A percentile compares a stretch with the other conserved stretches of the same genome.
These are phyloP conservation scores for Hymenoscyphus fructigenus DNA, from an alignment of 2,329 filamentous ascomycete genomes.

Conservation along the genomic window DNA sequence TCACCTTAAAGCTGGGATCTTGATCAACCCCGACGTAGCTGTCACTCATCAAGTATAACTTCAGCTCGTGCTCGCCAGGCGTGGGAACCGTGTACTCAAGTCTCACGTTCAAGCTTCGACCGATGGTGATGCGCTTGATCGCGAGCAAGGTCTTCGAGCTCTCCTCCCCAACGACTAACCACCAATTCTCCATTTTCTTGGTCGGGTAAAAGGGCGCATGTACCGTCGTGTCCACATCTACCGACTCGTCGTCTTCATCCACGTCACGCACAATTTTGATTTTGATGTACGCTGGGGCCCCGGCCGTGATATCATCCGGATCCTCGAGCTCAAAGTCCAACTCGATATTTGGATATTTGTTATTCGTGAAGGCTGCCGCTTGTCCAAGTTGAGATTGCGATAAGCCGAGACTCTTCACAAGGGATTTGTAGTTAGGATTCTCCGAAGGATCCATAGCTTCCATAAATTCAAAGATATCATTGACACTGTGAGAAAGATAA, in stretches of 20 bases:
- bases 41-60: constrained; percentile 94
- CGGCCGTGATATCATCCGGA: constrained; percentile 74
- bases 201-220: constrained; percentile 93
- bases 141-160: constrained; percentile 82
- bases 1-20: constrained; percentile 83
- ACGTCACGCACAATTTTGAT: constrained; percentile 84
- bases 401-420: constrained; percentile 77
- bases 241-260: constrained; percentile 64
- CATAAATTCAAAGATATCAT: constrained; percentile 97
- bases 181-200: constrained; percentile 97
- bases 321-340: constrained; percentile 86
- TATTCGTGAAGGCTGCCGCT: constrained; percentile 93
- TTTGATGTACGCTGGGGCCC: constrained; percentile 77
- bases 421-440: constrained; percentile 74
- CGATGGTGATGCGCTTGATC: constrained; percentile 92
- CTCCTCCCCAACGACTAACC: constrained; percentile 94
- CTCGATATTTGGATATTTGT: constrained; percentile 93
- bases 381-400: constrained; percentile 80
- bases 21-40: constrained; percentile 97
- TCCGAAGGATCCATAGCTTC: constrained; percentile 97
- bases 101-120: constrained; percentile 71
- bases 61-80: constrained; percentile 81
- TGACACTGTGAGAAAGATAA: constrained; percentile 57
- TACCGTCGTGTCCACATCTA: constrained; percentile 76
- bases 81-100: constrained; percentile 87